Evolutionary conservation across 306 rosid genomes (phyloP).

Genomic region (Gastrolobium villosum): DNA sequence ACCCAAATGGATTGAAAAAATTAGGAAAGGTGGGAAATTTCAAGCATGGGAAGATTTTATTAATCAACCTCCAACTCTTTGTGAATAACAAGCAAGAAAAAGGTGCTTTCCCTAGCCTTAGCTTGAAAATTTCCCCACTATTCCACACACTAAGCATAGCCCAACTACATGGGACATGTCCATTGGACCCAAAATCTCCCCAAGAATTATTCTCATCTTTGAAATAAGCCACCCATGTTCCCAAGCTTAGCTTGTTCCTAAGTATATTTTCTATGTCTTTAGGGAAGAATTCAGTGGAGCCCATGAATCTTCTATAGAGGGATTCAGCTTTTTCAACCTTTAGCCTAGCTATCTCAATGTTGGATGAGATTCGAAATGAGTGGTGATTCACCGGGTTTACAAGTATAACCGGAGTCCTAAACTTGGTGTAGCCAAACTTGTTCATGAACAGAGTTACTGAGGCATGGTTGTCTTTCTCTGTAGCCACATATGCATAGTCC

Average conservation of each 20-base stretch:
- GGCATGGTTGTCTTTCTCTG: slow-evolving; percentile 80
- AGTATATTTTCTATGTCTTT: slow-evolving; percentile 67
- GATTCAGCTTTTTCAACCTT: slow-evolving; percentile 68
- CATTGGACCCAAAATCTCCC: slow-evolving; percentile 26
- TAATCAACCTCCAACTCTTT: slow-evolving; percentile 61
- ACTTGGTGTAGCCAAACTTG: slow-evolving; percentile 65
- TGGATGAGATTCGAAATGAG: slow-evolving; percentile 52
- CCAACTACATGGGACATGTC: slow-evolving; percentile 59
- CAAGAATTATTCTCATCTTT: slow-evolving; percentile 44
- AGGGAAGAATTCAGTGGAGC: slow-evolving; percentile 73
- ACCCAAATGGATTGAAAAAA: slow-evolving; percentile 76
- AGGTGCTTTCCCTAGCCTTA: slow-evolving; percentile 78
- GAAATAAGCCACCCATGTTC: slow-evolving; percentile 79
- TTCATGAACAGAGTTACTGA: slow-evolving; percentile 65
- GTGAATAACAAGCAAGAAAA: slow-evolving; percentile 65
- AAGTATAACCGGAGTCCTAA: slow-evolving; percentile 72
- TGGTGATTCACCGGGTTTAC: slow-evolving; percentile 69
- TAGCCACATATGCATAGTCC: slow-evolving; percentile 79
- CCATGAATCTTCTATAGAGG: slow-evolving; percentile 69
- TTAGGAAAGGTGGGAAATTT: slow-evolving; percentile 66
- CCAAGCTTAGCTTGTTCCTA: slow-evolving; percentile 70
- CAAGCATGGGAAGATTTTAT: slow-evolving; percentile 71
- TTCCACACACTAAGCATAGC: slow-evolving; percentile 89
- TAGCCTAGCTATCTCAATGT: slow-evolving; percentile 57
- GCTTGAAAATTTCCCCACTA: slow-evolving; percentile 70